Base-by-base conservation (phyloP, 2,329 filamentous ascomycete species). In the Septoria linicola region DNA sequence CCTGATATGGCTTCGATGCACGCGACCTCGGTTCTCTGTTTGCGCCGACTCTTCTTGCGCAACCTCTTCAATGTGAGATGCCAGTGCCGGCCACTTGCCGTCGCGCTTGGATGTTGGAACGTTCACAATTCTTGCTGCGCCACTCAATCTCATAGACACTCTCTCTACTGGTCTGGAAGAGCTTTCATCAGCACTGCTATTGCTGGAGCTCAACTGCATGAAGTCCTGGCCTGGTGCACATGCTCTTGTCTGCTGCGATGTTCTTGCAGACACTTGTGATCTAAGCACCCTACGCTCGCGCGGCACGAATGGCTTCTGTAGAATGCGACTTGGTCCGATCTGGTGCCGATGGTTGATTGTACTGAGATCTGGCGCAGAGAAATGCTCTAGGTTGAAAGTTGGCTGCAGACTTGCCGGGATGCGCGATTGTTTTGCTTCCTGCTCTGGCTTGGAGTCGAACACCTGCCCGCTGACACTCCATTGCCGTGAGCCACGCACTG, bases 151-250 rank as follows among this genome's bases (percentile, higher is more conserved):
- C n/a, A n/a, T n/a, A n/a, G n/a, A n/a, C n/a, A n/a, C n/a, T n/a
- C n/a, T n/a, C n/a, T n/a, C n/a, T n/a, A 19, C 17, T 17, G 5
- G 31, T 13, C 31, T 34, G 17, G 16, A 20, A 8, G 36, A 39
- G 36, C 36, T 17, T 17, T 25, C 41, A 32, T 35, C 41, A 17
- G n/a, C 30, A n/a, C 34, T 31, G 20, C 30, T 44, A 4, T 44
- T 30, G 8, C 16, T 35, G 25, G 44, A 48, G 14, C 34, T 48
- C 35, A 48, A 13, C 7, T 40, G 16, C 44, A 48, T 48, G 19
- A 48, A 48, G 27, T 41, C 36, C 7, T 35, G 35, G 6, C 36
- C 36, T 32, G 44, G 35, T 17, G 44, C 44, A 41, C 4, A 41
- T 4, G 21, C 43, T 30, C 16, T 10, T n/a, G n/a, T n/a, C n/a